These are phyloP conservation scores for Amanita subjunquillea DNA, from an alignment of 768 basidiomycete genomes.

Conservation along the genomic window DNA sequence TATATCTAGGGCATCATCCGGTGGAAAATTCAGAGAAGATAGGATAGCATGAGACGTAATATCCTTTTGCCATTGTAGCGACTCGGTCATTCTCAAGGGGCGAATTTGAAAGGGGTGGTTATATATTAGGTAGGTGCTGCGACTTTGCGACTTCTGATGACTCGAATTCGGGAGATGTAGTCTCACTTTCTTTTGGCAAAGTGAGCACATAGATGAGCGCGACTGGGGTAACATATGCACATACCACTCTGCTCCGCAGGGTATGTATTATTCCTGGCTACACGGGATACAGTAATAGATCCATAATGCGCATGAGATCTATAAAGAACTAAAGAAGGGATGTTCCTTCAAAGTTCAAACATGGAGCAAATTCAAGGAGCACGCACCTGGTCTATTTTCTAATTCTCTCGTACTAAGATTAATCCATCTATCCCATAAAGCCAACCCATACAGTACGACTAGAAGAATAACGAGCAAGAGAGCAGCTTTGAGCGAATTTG, in stretches of 20 bases:
- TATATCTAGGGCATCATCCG: slow-evolving; percentile 13
- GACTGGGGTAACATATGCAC: background rate
- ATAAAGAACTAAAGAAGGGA: background rate
- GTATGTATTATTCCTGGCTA: background rate
- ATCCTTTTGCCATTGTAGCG: background rate
- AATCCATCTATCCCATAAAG: slow-evolving; percentile 28
- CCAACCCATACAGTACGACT: slow-evolving; percentile 23
- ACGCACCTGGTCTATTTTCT: slow-evolving; percentile 7
- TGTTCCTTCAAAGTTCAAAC: background rate
- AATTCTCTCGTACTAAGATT: slow-evolving; percentile 17
- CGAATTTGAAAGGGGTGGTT: too few species aligned
- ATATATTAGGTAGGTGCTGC: too few species aligned
- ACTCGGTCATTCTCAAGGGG: too few species aligned
- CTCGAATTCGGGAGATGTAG: too few species aligned
- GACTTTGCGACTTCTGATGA: too few species aligned
- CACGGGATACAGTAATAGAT: background rate
- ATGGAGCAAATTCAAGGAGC: background rate
- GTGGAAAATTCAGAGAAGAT: slow-evolving; percentile 16
- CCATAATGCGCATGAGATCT: background rate
- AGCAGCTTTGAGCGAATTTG: slow-evolving; percentile 10
- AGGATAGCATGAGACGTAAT: background rate
- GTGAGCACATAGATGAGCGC: too few species aligned
- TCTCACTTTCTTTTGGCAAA: too few species aligned
- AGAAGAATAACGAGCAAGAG: slow-evolving; percentile 18
- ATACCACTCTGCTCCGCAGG: background rate